phyloP scores from a whole-genome alignment of 345 rosid species.

The Bretschneidera sinensis region DNA sequence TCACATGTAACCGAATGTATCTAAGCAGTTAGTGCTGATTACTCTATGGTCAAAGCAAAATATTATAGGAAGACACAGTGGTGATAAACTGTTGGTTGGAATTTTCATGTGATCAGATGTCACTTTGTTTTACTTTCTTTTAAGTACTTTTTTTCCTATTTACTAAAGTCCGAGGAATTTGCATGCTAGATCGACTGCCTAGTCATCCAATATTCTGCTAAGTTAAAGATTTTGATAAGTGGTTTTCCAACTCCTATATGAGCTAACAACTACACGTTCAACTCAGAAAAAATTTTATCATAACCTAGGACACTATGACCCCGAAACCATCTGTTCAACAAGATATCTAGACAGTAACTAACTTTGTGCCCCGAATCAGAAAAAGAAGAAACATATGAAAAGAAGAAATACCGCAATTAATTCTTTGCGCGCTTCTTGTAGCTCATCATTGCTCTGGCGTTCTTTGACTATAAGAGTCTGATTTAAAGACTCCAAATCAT shows the following conservation, averaged over 20 bases:
- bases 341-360: neutral
- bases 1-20: neutral
- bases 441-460: slow-evolving; percentile 56
- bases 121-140: neutral
- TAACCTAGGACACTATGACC: too few relatives aligned
- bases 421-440: slow-evolving; percentile 42
- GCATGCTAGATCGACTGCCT: neutral
- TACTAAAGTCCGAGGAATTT: neutral
- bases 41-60: neutral
- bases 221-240: neutral
- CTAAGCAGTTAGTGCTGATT: neutral
- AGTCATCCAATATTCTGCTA: neutral
- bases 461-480: slow-evolving; percentile 37
- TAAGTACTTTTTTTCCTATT: neutral
- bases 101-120: neutral
- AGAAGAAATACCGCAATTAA: slow-evolving; percentile 26
- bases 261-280: too few relatives aligned
- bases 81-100: neutral
- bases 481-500: slow-evolving; percentile 25
- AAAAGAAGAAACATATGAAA: neutral
- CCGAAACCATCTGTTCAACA: too few relatives aligned
- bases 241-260: neutral
- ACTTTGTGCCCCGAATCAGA: neutral
- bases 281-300: too few relatives aligned
- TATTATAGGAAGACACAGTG: neutral